Base-by-base conservation (phyloP, 768 basidiomycete species). In the Podaxis sp. region DNA sequence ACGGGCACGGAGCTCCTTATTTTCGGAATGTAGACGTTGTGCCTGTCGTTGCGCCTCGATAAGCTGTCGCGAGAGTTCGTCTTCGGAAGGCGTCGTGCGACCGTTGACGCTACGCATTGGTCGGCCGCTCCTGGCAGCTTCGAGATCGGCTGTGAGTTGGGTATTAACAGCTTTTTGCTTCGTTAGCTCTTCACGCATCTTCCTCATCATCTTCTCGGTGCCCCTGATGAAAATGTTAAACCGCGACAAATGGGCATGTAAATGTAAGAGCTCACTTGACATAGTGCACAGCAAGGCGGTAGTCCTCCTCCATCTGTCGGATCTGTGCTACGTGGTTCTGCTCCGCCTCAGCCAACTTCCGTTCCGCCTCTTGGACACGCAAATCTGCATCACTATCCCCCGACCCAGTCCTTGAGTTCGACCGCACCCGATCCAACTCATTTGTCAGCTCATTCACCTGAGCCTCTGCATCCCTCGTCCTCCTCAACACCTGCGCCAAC, bases 151-250 rank as follows among this genome's bases (percentile, higher is more conserved):
- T 71, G 98, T 94, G 27, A 98, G 85, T 61, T 82, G 79, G 49
- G 87, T 79, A 70, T 94, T 96, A 50, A 87, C 75, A 52, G 80
- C 81, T 77, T 97, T 98, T 75, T 96, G 93, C 77, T 91, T 96
- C 66, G 85, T 90, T 61, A 98, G 77, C 71, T 98, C 97, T 61
- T 96, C 96, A 74, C 94, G 93, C 89, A 98, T 93, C 67, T 90
- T 87, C 67, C 94, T 87, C 81, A 98, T 91, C 87, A 98, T 94
- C 77, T 96, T 97, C 75, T 98, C 97, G 1, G 96, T 98, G 50
- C 94, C 94, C 83, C 93, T 94, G 71, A 24, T 63, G 64, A 37
- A 66, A 29, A 27, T 63, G 59, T 69, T 36, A 69, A 60, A 56
- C 22, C 25, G 8, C 22, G 49, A 50, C 22, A 9, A 9, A 24